These are phyloP conservation scores for Telfairia occidentalis DNA, from an alignment of 331 rosid species.

Conservation along the genomic window DNA sequence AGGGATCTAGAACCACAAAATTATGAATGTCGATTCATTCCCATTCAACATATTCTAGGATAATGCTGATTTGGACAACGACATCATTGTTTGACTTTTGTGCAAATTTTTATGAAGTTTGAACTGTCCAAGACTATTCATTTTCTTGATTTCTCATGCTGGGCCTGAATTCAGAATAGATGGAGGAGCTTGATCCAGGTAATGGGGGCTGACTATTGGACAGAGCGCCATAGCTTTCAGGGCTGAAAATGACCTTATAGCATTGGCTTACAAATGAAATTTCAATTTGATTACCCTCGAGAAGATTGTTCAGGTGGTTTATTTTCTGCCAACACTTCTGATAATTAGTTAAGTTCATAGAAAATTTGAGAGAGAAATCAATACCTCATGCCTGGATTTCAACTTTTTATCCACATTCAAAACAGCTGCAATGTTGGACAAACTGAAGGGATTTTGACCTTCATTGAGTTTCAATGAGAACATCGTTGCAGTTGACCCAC, in stretches of 20 bases:
- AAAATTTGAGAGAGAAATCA: background rate
- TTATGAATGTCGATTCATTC: background rate
- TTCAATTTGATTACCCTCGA: background rate
- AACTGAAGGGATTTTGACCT: conserved; percentile 62
- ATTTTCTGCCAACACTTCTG: background rate
- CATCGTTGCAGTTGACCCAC: conserved; percentile 86
- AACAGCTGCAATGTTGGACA: conserved; percentile 64
- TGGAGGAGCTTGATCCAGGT: background rate
- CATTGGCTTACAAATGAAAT: background rate
- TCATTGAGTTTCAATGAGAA: conserved; percentile 59
- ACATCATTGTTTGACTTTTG: background rate
- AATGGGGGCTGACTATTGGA: background rate
- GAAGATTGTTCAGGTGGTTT: background rate
- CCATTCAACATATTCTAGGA: background rate
- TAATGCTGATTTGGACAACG: background rate
- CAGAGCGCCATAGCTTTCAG: background rate
- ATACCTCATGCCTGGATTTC: conserved; percentile 92
- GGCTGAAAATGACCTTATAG: background rate
- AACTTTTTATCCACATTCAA: conserved; percentile 69
- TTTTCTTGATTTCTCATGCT: background rate
- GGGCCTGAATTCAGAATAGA: background rate
- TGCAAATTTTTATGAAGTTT: background rate
- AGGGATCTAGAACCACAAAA: background rate
- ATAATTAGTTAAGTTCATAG: background rate
- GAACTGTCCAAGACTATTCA: background rate